Base-by-base conservation (phyloP, 2,329 filamentous ascomycete genomes). In the Botrytis fragariae region DNA sequence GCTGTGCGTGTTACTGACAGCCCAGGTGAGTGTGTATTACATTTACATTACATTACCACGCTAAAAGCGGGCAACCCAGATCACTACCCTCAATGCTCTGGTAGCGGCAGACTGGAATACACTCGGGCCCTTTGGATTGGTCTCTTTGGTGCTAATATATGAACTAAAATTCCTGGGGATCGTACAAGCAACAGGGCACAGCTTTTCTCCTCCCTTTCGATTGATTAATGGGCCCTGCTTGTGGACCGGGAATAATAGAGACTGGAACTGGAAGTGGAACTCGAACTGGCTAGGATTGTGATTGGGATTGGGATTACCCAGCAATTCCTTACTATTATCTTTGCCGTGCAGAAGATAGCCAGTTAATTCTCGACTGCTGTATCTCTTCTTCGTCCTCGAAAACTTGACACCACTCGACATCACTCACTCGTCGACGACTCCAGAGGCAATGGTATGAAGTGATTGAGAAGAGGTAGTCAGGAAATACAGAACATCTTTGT, bases 11-110 rank as follows among this genome's bases (percentile, higher is more conserved):
- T 44, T 32, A 29, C 48, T 68, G 18, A 51, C 48, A 57, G 48
- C 22, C 48, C 48, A n/a, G 25, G 48, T n/a, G 48, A 51, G 48
- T 3, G 51, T 14, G 51, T 29, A 29, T 54, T 29, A 29, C 10
- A 51, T 39, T 51, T 39, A 32, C 48, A 57, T 68, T 68, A 29
- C 60, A 71, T 57, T 44, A n/a, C 61, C 32, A 45, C 45, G 37
- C 69, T 57, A 65, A 67, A 42, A 65, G 69, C 61, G 69, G 65
- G 65, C 65, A 68, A 42, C 37, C 65, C 57, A 67, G 48, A 42
- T 57, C 65, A 57, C 37, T 37, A 14, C 63, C 45, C 63, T 62
- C 25, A 42, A 35, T 62, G 35, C 60, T 39, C 35, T 62, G 60
- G 60, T n/a, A 18, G 22, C 57, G 65, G 65, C 29, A 57, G 60